Percentiles rank a stretch among this genome's conserved stretches.
Conservation (phyloP, 2,329 filamentous ascomycete species). For the Alternaria alternata region DNA sequence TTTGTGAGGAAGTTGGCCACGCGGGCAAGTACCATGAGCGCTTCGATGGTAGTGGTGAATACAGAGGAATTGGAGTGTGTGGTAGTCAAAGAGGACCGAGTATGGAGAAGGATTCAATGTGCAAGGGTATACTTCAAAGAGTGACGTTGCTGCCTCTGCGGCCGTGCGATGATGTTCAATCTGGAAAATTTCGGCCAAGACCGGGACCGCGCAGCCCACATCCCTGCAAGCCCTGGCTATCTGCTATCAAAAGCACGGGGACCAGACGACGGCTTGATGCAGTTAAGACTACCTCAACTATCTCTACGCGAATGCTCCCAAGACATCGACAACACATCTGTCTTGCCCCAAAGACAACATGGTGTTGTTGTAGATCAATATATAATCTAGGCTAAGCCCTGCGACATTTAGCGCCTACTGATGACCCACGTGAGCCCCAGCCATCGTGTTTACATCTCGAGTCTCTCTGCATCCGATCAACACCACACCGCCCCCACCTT, state of each 20-base stretch:
- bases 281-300: background rate
- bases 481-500: slow-evolving; percentile 29
- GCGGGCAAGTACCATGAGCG: slow-evolving; percentile 60
- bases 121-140: slow-evolving; percentile 19
- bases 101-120: slow-evolving; percentile 3
- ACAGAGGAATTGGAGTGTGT: background rate
- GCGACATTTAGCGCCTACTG: slow-evolving; percentile 19
- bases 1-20: slow-evolving; percentile 58
- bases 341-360: slow-evolving; percentile 1
- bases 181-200: slow-evolving; percentile 45
- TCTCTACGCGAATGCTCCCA: background rate
- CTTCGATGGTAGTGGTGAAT: slow-evolving; percentile 27
- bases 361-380: slow-evolving; percentile 7
- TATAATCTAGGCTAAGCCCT: slow-evolving; percentile 4
- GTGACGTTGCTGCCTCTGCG: slow-evolving; percentile 33
- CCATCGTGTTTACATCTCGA: slow-evolving; percentile 32
- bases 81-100: background rate
- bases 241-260: slow-evolving; percentile 21
- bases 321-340: background rate
- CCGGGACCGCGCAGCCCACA: slow-evolving; percentile 24
- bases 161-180: slow-evolving; percentile 24
- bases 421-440: slow-evolving; percentile 32
- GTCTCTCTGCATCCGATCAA: slow-evolving; percentile 30
- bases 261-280: slow-evolving; percentile 23
- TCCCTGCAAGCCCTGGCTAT: slow-evolving; percentile 14